Percentiles rank a stretch among this genome's conserved stretches.
phyloP scores from a whole-genome alignment of 345 rosid genomes.

The Corymbia maculata region DNA sequence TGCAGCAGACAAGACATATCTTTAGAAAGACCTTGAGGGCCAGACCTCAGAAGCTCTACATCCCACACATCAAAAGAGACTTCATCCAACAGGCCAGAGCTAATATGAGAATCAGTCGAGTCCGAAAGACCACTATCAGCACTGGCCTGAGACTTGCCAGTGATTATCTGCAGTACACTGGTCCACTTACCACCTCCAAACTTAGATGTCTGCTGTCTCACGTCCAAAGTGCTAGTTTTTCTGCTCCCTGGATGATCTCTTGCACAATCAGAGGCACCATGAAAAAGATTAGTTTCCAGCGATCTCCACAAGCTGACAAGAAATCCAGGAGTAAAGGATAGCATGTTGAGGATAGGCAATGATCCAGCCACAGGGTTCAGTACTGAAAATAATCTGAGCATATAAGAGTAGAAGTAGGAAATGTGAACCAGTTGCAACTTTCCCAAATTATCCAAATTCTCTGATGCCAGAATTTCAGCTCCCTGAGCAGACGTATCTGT shows the following conservation, averaged over 20 bases:
- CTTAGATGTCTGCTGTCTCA: constrained; percentile 37
- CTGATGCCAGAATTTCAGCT: constrained; percentile 10
- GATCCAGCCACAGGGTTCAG: constrained; percentile 56
- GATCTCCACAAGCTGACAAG: constrained; percentile 56
- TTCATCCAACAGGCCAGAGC: constrained; percentile 26
- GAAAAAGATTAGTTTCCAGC: constrained; percentile 48
- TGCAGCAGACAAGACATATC: constrained; percentile 70
- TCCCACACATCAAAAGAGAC: constrained; percentile 57
- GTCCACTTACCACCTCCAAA: constrained; percentile 65
- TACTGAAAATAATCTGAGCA: constrained; percentile 66
- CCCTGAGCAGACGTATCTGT: constrained; percentile 11
- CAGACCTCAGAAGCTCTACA: constrained; percentile 53
- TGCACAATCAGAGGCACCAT: not conserved
- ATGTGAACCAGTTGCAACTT: constrained; percentile 57
- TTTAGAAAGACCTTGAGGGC: constrained; percentile 66
- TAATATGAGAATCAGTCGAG: constrained; percentile 21
- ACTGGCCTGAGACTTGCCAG: constrained; percentile 59
- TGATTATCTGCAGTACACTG: constrained; percentile 57
- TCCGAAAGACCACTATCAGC: constrained; percentile 10
- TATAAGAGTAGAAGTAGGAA: constrained; percentile 68
- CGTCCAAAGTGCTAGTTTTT: constrained; percentile 27
- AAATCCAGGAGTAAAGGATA: constrained; percentile 83
- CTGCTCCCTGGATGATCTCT: constrained; percentile 25
- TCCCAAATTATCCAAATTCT: constrained; percentile 13
- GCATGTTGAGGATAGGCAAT: constrained; percentile 82